Evolutionary conservation across 306 rosid species (phyloP).

Genomic region (Pyrus communis): DNA sequence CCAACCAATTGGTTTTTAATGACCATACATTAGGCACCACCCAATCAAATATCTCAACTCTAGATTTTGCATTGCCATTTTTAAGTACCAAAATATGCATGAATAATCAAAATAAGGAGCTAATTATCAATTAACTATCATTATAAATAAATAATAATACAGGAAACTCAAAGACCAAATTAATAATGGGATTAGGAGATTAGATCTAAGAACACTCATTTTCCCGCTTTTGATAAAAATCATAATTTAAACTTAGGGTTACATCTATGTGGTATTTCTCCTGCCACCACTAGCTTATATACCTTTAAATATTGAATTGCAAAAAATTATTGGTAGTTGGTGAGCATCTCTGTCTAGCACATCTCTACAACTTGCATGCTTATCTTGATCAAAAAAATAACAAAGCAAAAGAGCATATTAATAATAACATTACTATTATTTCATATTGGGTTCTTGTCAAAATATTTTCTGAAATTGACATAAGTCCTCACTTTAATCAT

Average conservation of each 20-base stretch:
- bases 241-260: not conserved
- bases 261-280: conserved; percentile 7
- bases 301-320: conserved; percentile 20
- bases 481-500: no score
- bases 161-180: conserved; percentile 1
- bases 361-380: conserved; percentile 5
- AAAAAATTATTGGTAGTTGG: not conserved
- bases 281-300: conserved; percentile 19
- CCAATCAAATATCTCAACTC: not conserved
- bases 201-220: conserved; percentile 18
- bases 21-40: not conserved
- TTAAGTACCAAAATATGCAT: not conserved
- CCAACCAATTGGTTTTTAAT: not conserved
- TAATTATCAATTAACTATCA: not conserved
- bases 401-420: not conserved
- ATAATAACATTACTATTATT: not conserved
- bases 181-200: conserved; percentile 20
- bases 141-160: not conserved
- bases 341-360: conserved; percentile 2
- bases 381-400: not conserved
- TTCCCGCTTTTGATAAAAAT: not conserved
- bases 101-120: not conserved
- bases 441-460: no score
- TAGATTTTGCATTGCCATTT: not conserved
- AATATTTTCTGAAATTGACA: no score